Evolutionary conservation across 1,139 yeast species (phyloP).

Genomic region (Candida freyschussii): DNA sequence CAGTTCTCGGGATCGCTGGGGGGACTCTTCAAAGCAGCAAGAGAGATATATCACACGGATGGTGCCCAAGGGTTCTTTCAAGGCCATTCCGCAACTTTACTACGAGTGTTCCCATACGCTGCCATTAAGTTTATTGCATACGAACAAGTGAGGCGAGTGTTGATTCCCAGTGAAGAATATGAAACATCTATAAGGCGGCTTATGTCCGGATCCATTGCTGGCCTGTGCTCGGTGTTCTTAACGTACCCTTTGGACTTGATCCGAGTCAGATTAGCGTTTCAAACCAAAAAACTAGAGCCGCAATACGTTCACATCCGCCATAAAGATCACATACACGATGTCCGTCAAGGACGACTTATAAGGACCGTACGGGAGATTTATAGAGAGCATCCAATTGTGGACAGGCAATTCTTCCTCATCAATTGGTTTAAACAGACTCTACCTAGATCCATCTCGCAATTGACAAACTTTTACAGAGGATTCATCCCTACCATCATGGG

Average conservation of each 20-base stretch:
- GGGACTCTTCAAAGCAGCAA: constrained; percentile 73
- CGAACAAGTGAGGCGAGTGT: constrained; percentile 77
- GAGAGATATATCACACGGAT: constrained; percentile 58
- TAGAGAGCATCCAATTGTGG: constrained; percentile 49
- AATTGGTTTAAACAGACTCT: constrained; percentile 24
- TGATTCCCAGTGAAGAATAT: constrained; percentile 68
- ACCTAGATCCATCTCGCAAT: constrained; percentile 31
- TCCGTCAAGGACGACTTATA: constrained; percentile 48
- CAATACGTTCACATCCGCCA: constrained; percentile 20
- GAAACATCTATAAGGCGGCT: constrained; percentile 82
- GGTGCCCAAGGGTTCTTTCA: constrained; percentile 86
- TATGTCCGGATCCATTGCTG: constrained; percentile 85
- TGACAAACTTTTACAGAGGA: constrained; percentile 84
- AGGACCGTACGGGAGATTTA: constrained; percentile 54
- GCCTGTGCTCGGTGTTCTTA: constrained; percentile 78
- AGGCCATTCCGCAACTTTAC: constrained; percentile 90
- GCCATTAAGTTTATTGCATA: constrained; percentile 97
- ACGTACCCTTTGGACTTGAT: constrained; percentile 92
- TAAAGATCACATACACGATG: constrained; percentile 23
- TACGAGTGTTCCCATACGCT: constrained; percentile 94
- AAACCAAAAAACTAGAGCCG: constrained; percentile 44
- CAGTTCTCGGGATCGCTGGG: constrained; percentile 74
- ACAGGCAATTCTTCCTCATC: constrained; percentile 23
- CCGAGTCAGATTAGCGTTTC: constrained; percentile 88
- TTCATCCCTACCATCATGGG: constrained; percentile 92